Conservation (phyloP, 768 basidiomycete genomes). For the Pseudohyphozyma bogoriensis region DNA sequence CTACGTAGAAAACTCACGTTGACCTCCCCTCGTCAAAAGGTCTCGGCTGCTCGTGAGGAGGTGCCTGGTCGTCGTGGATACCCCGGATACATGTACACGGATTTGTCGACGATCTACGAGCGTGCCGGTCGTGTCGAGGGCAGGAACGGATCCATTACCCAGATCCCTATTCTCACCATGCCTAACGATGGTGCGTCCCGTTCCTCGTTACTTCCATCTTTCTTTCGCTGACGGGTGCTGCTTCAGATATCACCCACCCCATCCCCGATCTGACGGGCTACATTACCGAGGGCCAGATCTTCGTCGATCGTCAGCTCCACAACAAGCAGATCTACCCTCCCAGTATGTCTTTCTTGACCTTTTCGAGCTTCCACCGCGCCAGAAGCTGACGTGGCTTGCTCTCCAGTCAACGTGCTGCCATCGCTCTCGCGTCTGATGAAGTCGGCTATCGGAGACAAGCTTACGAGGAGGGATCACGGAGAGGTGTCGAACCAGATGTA, state of each 20-base stretch:
- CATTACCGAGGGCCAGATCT: conserved; percentile 99
- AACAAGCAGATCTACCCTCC: conserved; percentile 97
- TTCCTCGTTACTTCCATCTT: not conserved
- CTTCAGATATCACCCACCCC: conserved; percentile 99
- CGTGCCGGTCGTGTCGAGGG: conserved; percentile 97
- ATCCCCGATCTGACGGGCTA: conserved; percentile 99
- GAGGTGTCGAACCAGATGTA: conserved; percentile 95
- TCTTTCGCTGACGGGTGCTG: no score
- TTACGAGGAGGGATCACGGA: conserved; percentile 96
- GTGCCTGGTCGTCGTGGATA: conserved; percentile 99
- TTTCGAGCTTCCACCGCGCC: no score
- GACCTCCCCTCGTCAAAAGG: no score
- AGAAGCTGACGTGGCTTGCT: no score
- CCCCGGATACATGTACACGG: conserved; percentile 67
- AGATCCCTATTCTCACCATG: conserved; percentile 99
- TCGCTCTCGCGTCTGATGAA: conserved; percentile 99
- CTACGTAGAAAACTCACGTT: no score
- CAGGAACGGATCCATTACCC: conserved; percentile 96
- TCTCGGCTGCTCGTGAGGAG: conserved; percentile 97
- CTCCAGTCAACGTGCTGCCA: conserved; percentile 97
- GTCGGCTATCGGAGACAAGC: conserved; percentile 93
- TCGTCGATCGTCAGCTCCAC: conserved; percentile 91
- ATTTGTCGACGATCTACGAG: conserved; percentile 93
- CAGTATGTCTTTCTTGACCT: no score
- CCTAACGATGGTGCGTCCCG: conserved; percentile 84